Base-by-base conservation (phyloP, 805 yeast genomes). In the Saccharomycopsis babjevae region DNA sequence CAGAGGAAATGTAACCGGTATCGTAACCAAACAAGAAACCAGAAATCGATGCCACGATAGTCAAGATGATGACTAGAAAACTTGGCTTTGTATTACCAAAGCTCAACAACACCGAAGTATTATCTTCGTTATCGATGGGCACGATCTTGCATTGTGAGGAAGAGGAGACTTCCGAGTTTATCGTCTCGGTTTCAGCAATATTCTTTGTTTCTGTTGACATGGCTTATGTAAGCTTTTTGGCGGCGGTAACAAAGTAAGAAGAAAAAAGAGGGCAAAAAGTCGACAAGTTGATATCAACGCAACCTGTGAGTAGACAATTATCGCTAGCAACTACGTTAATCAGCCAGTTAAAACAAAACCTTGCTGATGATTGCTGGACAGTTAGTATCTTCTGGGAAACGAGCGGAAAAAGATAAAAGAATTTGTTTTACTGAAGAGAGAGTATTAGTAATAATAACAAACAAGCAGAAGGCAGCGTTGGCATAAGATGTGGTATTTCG, bases 11-110 rank as follows among this genome's bases (percentile, higher is more conserved):
- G 73, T 93, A 93, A 67, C 98, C 98, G 0, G 98, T 93, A 72
- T 93, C 99, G 70, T 93, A 93, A 67, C 99, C 99, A 74, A 93
- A 93, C 90, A 93, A 83, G 74, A 92, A 90, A 1, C 98, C 98
- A 0, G 97, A 91, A 64, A 93, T 86, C 7, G 97, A 91, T 0
- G 97, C 83, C 32, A 85, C 84, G 57, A 85, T 76, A 0, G 96
- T 88, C 58, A 91, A 73, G 32, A 81, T 73, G 28, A 90, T 74
- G 57, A 91, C 89, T 68, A 88, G 73, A 7, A 77, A 73, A 11
- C 94, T 79, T 2, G 89, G 85, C 74, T 34, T 22, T 13, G 80
- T 77, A 67, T 78, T 77, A 59, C 74, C 73, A 71, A 81, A 74
- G 0, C 80, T 74, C 69, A 78, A 75, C 66, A 79, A 68, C 54